phyloP scores from a whole-genome alignment of 2,329 filamentous ascomycete genomes.

The Pseudogymnoascus destructans region DNA sequence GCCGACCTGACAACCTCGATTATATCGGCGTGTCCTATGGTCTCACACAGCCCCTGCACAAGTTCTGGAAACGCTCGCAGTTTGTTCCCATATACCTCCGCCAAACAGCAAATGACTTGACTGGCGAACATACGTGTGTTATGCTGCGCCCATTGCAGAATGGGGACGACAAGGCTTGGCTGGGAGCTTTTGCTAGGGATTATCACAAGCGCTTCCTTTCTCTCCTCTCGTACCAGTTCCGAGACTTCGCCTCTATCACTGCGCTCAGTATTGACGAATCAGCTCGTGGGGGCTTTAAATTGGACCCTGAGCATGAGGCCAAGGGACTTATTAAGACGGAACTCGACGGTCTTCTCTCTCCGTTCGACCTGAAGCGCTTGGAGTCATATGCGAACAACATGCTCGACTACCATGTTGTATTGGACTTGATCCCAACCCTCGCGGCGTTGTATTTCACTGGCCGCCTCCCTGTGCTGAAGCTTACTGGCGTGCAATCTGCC shows the following conservation, averaged over 20 bases:
- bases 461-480: constrained; percentile 51
- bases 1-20: constrained; percentile 66
- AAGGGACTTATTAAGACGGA: constrained; percentile 56
- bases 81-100: constrained; percentile 88
- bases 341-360: constrained; percentile 66
- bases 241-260: constrained; percentile 61
- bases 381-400: constrained; percentile 95
- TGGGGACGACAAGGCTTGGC: constrained; percentile 59
- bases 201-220: constrained; percentile 91
- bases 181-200: constrained; percentile 80
- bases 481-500: constrained; percentile 72
- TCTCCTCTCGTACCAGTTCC: constrained; percentile 86
- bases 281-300: constrained; percentile 56
- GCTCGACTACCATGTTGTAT: constrained; percentile 93
- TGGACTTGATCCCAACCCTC: constrained; percentile 78
- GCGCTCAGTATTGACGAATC: constrained; percentile 84
- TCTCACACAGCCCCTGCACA: constrained; percentile 73
- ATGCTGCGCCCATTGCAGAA: constrained; percentile 75
- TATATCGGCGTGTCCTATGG: constrained; percentile 95
- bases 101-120: constrained; percentile 91
- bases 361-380: constrained; percentile 88
- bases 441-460: constrained; percentile 77
- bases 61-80: constrained; percentile 84
- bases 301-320: constrained; percentile 43
- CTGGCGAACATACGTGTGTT: constrained; percentile 93